A percentile compares a stretch with the other conserved stretches of the same genome.
These are phyloP conservation scores for Lablab purpureus DNA, from an alignment of 306 rosid species.

Conservation along the genomic window DNA sequence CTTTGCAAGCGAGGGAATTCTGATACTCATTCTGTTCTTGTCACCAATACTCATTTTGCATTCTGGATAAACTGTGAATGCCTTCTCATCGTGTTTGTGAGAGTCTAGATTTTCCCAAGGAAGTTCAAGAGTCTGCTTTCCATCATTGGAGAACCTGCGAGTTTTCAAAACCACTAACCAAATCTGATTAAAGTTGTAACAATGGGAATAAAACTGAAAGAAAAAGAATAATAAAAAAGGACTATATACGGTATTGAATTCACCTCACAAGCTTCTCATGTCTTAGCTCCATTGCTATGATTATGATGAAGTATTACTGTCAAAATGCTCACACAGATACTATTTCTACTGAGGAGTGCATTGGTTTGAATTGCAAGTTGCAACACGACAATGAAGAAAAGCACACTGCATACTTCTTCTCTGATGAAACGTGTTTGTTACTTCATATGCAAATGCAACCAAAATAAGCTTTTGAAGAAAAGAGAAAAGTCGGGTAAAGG, in stretches of 20 bases:
- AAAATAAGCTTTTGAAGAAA: constrained; percentile 23
- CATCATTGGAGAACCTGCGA: constrained; percentile 65
- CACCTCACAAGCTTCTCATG: constrained; percentile 73
- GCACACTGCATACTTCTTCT: constrained; percentile 33
- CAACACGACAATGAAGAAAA: constrained; percentile 19
- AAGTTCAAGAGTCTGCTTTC: constrained; percentile 50
- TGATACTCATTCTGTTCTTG: constrained; percentile 43
- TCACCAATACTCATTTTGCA: constrained; percentile 39
- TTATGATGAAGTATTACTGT: constrained; percentile 5
- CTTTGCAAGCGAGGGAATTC: constrained; percentile 50
- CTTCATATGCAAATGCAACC: constrained; percentile 6
- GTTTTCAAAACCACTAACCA: constrained; percentile 38
- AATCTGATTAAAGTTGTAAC: constrained; percentile 5
- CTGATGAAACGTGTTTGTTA: constrained; percentile 27
- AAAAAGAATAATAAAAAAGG: neutral
- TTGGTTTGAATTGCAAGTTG: constrained; percentile 24
- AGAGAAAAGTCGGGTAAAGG: constrained; percentile 24
- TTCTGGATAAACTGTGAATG: constrained; percentile 56
- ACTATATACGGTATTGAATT: neutral
- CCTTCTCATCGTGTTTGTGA: constrained; percentile 50
- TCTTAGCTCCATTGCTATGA: constrained; percentile 63
- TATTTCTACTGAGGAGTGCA: constrained; percentile 26
- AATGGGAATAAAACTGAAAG: neutral
- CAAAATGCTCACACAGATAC: constrained; percentile 33
- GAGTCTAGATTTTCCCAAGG: constrained; percentile 56